phyloP scores from a whole-genome alignment of 2,329 filamentous ascomycete species.

The Neophaeococcomyces aloes region DNA sequence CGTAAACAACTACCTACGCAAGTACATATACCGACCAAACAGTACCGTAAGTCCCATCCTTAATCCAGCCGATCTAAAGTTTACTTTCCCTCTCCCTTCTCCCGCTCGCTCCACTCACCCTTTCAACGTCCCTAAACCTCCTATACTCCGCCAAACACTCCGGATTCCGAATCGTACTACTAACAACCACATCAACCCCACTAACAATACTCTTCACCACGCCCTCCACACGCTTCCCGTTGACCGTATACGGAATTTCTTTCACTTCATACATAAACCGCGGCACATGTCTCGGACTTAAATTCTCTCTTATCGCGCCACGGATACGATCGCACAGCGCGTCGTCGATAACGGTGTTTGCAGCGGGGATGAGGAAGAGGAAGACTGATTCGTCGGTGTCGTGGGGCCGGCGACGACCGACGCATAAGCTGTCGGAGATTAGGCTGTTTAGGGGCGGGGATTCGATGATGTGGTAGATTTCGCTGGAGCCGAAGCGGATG shows the following conservation, averaged over 20 bases:
- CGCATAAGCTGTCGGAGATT: slow-evolving; percentile 31
- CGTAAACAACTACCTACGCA: too few species aligned
- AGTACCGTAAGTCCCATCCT: too few species aligned
- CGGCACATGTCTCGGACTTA: slow-evolving; percentile 33
- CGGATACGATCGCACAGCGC: slow-evolving; percentile 16
- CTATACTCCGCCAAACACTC: slow-evolving; percentile 27
- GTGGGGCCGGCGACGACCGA: slow-evolving; percentile 27
- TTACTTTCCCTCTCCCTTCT: not conserved
- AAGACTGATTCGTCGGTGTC: slow-evolving; percentile 33
- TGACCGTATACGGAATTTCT: slow-evolving; percentile 36
- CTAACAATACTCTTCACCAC: slow-evolving; percentile 34
- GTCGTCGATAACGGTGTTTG: slow-evolving; percentile 21
- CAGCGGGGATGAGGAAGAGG: slow-evolving; percentile 28
- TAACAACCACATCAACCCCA: slow-evolving; percentile 29
- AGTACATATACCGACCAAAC: too few species aligned
- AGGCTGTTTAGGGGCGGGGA: slow-evolving; percentile 23
- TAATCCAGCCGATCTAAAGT: too few species aligned
- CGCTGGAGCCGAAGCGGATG: slow-evolving; percentile 37
- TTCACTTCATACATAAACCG: slow-evolving; percentile 30
- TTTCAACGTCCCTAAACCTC: slow-evolving; percentile 22
- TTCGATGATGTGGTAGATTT: slow-evolving; percentile 42
- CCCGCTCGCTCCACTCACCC: not conserved
- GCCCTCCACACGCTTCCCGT: slow-evolving; percentile 39
- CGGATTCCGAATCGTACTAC: slow-evolving; percentile 33
- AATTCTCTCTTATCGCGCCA: slow-evolving; percentile 19